Percentiles rank a stretch among this genome's conserved stretches.
Conservation (phyloP, 306 rosid genomes). For the Prosopis cineraria region DNA sequence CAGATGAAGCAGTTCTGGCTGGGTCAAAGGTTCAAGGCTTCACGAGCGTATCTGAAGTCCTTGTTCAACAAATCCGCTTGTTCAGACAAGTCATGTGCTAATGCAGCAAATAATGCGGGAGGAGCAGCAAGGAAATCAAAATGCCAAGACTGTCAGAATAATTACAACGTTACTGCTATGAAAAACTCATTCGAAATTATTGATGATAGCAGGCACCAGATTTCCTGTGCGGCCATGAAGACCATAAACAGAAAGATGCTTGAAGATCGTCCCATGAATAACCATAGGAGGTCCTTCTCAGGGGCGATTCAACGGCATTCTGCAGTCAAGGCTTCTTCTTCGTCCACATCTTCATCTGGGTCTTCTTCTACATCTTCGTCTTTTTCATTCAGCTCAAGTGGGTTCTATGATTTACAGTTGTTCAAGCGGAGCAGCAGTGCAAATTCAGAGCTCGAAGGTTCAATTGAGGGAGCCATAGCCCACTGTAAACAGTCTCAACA, state of each 20-base stretch:
- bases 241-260: slow-evolving; percentile 50
- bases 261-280: slow-evolving; percentile 50
- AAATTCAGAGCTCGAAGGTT: slow-evolving; percentile 67
- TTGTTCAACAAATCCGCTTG: slow-evolving; percentile 69
- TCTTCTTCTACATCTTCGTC: slow-evolving; percentile 83
- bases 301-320: slow-evolving; percentile 72
- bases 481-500: slow-evolving; percentile 84
- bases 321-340: slow-evolving; percentile 43
- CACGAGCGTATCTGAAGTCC: slow-evolving; percentile 68
- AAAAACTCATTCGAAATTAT: slow-evolving; percentile 54
- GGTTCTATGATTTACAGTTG: slow-evolving; percentile 55
- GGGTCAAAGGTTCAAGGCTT: slow-evolving; percentile 66
- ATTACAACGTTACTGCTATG: slow-evolving; percentile 52
- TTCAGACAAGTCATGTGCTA: slow-evolving; percentile 54
- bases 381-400: slow-evolving; percentile 71
- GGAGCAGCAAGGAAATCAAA: slow-evolving; percentile 35
- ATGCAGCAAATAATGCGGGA: slow-evolving; percentile 47
- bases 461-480: slow-evolving; percentile 94
- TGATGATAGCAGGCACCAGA: slow-evolving; percentile 44
- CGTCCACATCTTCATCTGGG: slow-evolving; percentile 71
- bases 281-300: slow-evolving; percentile 77
- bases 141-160: slow-evolving; percentile 35
- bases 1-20: slow-evolving; percentile 62
- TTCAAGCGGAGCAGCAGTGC: slow-evolving; percentile 79
- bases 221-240: slow-evolving; percentile 45